A percentile compares a stretch with the other conserved stretches of the same genome.
Conservation (phyloP, 495 filamentous ascomycete species). For the Tuber calosporum region DNA sequence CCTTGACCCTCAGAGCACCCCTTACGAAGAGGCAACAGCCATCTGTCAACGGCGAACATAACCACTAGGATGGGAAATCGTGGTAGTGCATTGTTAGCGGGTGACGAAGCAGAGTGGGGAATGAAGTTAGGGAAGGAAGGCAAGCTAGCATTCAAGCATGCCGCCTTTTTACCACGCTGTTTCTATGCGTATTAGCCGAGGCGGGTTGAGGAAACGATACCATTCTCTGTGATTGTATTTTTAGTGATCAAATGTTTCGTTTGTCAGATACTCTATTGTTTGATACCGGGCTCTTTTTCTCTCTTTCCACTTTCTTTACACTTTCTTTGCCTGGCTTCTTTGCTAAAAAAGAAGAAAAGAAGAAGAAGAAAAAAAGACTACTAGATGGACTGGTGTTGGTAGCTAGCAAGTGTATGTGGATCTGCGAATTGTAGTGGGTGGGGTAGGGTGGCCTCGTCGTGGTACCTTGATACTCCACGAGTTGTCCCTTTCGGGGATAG, state of each 20-base stretch:
- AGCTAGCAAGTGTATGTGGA: neutral
- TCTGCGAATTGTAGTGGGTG: neutral
- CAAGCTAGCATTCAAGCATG: neutral
- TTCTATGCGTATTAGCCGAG: neutral
- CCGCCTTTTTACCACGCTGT: neutral
- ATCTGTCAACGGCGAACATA: neutral
- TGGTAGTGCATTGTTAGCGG: neutral
- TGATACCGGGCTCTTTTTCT: neutral
- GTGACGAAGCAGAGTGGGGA: neutral
- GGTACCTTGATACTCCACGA: neutral
- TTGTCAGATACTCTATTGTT: neutral
- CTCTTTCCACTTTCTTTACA: neutral
- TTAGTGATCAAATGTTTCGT: conserved; percentile 3
- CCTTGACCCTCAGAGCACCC: conserved; percentile 62
- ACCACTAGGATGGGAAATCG: neutral
- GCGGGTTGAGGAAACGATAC: neutral
- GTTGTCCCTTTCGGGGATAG: neutral
- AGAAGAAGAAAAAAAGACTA: conserved; percentile 4
- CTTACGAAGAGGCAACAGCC: neutral
- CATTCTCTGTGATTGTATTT: conserved; percentile 1
- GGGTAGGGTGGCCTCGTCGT: neutral
- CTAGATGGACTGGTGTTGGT: conserved; percentile 1
- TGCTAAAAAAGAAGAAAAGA: neutral
- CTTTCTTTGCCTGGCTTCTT: neutral
- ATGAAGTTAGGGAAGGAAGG: neutral